Conservation (phyloP, 805 yeast genomes). For the Starmerella kuoi region DNA sequence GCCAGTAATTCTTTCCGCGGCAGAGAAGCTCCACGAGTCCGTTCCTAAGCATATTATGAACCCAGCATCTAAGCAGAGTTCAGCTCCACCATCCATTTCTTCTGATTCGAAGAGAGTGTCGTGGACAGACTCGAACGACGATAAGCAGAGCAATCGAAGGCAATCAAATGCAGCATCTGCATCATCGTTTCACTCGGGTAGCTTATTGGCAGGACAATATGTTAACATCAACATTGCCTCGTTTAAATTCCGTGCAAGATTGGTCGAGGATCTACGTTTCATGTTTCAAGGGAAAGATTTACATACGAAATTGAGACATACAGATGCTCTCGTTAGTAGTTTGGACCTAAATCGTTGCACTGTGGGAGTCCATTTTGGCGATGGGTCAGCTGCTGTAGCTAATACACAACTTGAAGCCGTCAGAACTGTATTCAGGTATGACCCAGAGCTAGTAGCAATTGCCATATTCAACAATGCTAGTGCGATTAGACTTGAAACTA, state of each 20-base stretch:
- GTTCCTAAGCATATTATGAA: background rate
- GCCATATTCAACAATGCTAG: constrained; percentile 7
- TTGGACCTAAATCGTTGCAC: constrained; percentile 12
- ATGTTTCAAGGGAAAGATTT: constrained; percentile 12
- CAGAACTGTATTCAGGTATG: constrained; percentile 10
- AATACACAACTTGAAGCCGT: constrained; percentile 9
- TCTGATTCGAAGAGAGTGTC: background rate
- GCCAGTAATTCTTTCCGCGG: background rate
- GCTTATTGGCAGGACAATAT: constrained; percentile 5
- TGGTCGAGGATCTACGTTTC: constrained; percentile 16
- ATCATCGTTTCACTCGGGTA: too few relatives aligned
- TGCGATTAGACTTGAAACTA: constrained; percentile 15
- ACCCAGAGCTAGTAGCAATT: constrained; percentile 5
- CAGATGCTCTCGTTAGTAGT: constrained; percentile 5
- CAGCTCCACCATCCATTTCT: background rate
- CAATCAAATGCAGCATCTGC: background rate
- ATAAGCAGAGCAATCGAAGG: background rate
- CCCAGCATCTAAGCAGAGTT: background rate
- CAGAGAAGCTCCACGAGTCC: constrained; percentile 3
- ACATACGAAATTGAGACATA: constrained; percentile 4
- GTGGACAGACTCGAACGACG: background rate
- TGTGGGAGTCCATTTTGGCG: constrained; percentile 12
- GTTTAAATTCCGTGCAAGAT: constrained; percentile 8
- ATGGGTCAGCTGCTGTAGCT: constrained; percentile 13
- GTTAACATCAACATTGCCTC: constrained; percentile 10